Conservation (phyloP, 164 flowering plant genomes). For the Vitis amurensis region DNA sequence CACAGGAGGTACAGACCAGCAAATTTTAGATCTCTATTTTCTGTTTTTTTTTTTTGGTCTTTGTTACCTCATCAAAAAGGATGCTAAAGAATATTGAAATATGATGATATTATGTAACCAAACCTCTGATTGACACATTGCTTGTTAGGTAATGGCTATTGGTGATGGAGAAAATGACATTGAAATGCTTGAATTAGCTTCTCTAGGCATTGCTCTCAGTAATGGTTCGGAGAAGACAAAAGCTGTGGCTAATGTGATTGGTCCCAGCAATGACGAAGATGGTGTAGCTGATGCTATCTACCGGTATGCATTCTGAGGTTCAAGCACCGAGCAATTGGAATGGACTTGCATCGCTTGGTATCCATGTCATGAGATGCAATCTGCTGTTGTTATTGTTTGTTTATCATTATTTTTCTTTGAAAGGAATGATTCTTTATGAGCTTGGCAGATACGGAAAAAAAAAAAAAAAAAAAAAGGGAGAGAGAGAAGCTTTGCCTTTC, state of each 20-base stretch:
- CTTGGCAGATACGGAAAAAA: no score
- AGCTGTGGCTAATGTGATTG: constrained; percentile 78
- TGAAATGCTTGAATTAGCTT: constrained; percentile 92
- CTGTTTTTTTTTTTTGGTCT: not conserved
- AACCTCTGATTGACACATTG: not conserved
- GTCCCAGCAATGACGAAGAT: constrained; percentile 85
- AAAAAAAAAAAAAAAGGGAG: no score
- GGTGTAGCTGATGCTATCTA: constrained; percentile 99
- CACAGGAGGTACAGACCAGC: constrained; percentile 59
- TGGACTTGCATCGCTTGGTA: not conserved
- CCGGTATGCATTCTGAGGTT: constrained; percentile 73
- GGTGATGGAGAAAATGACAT: constrained; percentile 97
- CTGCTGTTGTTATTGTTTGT: not conserved
- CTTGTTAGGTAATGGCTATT: constrained; percentile 79
- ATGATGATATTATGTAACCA: not conserved
- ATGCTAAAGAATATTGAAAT: not conserved
- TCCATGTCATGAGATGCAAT: not conserved
- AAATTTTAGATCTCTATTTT: not conserved
- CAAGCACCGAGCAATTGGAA: not conserved
- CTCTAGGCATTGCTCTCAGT: constrained; percentile 80
- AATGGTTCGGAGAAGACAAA: constrained; percentile 89
- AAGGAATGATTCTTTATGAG: not conserved
- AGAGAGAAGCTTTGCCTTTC: no score
- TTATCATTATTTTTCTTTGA: not conserved
- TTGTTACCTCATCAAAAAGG: not conserved